Conservation (phyloP, 148 eudicot genomes). For the Chenopodium berlandieri region DNA sequence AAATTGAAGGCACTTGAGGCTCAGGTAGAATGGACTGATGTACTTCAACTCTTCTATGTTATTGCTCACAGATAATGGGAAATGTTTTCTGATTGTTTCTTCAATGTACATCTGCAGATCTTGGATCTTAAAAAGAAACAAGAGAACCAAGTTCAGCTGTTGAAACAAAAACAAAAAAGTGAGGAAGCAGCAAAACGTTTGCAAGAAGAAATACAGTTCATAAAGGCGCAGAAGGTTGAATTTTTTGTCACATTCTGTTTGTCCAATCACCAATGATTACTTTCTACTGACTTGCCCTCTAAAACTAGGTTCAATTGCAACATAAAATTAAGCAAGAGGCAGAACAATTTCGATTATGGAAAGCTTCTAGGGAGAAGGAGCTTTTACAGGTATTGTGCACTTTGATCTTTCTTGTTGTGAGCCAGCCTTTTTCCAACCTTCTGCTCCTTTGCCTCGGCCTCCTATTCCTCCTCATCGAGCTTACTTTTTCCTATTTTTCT, state of each 20-base stretch:
- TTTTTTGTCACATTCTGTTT: conserved; percentile 8
- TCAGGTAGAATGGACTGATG: conserved; percentile 48
- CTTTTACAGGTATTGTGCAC: conserved; percentile 66
- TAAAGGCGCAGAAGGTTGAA: conserved; percentile 93
- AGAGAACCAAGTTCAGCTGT: conserved; percentile 91
- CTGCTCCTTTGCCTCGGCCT: neutral
- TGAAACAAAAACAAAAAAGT: conserved; percentile 98
- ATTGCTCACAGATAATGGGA: neutral
- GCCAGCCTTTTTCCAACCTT: neutral
- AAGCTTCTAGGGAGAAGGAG: conserved; percentile 96
- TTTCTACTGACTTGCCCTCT: conserved; percentile 19
- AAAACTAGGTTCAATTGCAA: conserved; percentile 85
- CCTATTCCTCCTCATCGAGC: neutral
- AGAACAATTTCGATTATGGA: conserved; percentile 98
- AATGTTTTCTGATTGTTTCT: neutral
- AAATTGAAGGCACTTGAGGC: conserved; percentile 88
- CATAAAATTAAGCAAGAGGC: conserved; percentile 97
- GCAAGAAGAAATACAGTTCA: conserved; percentile 93
- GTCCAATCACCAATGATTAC: neutral
- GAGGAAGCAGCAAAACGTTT: conserved; percentile 94
- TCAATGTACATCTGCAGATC: conserved; percentile 45
- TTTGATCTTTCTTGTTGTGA: conserved; percentile 13
- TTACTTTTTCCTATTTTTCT: no score
- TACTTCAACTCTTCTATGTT: neutral
- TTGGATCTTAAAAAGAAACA: conserved; percentile 96